Percentiles rank a stretch among this genome's conserved stretches.
These are phyloP conservation scores for Blastocystis sp. DNA, from an alignment of 352 stramenopile genomes.

Conservation along the genomic window DNA sequence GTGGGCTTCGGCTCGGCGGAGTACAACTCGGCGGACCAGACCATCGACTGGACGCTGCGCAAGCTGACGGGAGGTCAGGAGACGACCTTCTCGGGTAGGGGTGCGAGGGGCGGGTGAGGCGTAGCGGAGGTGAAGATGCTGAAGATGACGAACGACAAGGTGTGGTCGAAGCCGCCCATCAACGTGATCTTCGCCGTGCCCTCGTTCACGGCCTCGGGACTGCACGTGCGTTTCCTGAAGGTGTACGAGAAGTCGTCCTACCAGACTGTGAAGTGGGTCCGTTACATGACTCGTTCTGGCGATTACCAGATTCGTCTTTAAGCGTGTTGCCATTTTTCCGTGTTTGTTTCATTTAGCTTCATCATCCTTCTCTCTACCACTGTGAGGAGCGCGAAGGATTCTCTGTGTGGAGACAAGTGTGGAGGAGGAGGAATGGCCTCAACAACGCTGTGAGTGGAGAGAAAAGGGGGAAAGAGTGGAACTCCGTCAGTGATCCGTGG, in stretches of 20 bases:
- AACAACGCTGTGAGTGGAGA: no score
- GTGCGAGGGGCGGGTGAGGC: background rate
- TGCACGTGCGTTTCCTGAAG: slow-evolving; percentile 95
- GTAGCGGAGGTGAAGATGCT: slow-evolving; percentile 90
- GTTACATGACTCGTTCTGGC: slow-evolving; percentile 93
- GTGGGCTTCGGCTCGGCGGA: slow-evolving; percentile 88
- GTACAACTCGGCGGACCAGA: slow-evolving; percentile 93
- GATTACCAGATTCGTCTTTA: slow-evolving; percentile 95
- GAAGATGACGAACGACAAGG: slow-evolving; percentile 89
- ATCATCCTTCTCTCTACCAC: no score
- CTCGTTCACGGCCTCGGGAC: slow-evolving; percentile 93
- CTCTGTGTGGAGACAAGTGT: no score
- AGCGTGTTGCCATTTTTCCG: no score
- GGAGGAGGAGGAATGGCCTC: no score
- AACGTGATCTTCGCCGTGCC: slow-evolving; percentile 91
- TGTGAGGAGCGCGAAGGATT: no score
- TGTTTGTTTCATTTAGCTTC: no score
- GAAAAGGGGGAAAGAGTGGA: no score
- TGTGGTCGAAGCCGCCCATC: slow-evolving; percentile 90
- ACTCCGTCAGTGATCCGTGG: no score
- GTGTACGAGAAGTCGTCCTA: slow-evolving; percentile 98
- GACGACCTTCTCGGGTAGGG: slow-evolving; percentile 81
- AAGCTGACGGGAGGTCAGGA: slow-evolving; percentile 91
- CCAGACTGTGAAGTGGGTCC: slow-evolving; percentile 94
- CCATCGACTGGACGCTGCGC: slow-evolving; percentile 94